Conservation (phyloP, 192 early-diverging fungal genomes). For the Coemansia sp. region DNA sequence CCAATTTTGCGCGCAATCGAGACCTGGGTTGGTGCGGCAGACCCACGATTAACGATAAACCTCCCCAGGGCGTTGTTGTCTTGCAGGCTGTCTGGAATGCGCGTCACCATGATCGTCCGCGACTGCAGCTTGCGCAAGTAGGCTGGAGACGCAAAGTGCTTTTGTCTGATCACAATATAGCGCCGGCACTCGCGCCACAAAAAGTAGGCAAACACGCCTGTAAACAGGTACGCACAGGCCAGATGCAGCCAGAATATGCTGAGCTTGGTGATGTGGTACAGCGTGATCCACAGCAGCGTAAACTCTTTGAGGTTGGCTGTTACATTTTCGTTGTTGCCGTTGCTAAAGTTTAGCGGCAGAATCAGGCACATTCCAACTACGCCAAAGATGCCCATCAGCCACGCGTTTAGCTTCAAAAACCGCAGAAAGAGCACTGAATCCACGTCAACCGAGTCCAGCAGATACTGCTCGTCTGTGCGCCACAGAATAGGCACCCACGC, state of each 20-base stretch:
- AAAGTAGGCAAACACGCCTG: constrained; percentile 54
- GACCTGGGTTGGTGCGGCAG: constrained; percentile 55
- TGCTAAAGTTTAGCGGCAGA: constrained; percentile 66
- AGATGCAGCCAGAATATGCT: constrained; percentile 67
- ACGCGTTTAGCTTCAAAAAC: constrained; percentile 62
- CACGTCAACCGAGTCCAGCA: constrained; percentile 67
- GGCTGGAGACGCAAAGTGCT: constrained; percentile 59
- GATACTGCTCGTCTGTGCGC: constrained; percentile 57
- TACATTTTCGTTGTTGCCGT: constrained; percentile 54
- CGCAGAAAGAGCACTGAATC: constrained; percentile 72
- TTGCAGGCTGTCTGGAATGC: constrained; percentile 60
- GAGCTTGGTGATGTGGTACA: constrained; percentile 52
- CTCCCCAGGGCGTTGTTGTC: constrained; percentile 55
- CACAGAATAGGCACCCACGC: constrained; percentile 63
- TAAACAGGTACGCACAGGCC: constrained; percentile 61
- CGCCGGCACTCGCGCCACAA: constrained; percentile 56
- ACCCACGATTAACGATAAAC: constrained; percentile 51
- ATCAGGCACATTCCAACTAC: constrained; percentile 60
- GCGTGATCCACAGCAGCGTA: constrained; percentile 44
- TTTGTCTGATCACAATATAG: constrained; percentile 56
- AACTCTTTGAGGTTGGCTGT: constrained; percentile 32
- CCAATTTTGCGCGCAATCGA: constrained; percentile 68
- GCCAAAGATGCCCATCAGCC: constrained; percentile 59
- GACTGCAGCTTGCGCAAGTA: constrained; percentile 67
- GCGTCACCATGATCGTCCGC: constrained; percentile 67